Conservation (phyloP, 495 filamentous ascomycete genomes). For the Filosporella fistucella region DNA sequence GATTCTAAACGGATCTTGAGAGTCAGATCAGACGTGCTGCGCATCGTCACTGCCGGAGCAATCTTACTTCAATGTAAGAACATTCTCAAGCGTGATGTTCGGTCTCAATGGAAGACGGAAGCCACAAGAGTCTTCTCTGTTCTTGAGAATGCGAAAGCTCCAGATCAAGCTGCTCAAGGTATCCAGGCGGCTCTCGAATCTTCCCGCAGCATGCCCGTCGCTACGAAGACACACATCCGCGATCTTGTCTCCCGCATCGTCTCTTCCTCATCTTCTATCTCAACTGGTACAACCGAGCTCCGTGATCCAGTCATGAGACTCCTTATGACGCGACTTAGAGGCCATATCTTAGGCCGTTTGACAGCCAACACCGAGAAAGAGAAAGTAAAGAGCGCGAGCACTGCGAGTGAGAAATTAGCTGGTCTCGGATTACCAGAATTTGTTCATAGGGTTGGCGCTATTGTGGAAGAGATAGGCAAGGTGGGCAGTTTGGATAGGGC, state of each 20-base stretch:
- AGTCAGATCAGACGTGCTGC: slow-evolving; percentile 63
- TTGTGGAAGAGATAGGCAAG: slow-evolving; percentile 73
- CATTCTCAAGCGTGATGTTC: slow-evolving; percentile 86
- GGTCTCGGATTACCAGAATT: slow-evolving; percentile 83
- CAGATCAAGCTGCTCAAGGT: slow-evolving; percentile 52
- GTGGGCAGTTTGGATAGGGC: slow-evolving; percentile 76
- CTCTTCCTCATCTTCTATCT: slow-evolving; percentile 31
- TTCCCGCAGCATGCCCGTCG: slow-evolving; percentile 71
- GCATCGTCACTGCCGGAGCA: slow-evolving; percentile 71
- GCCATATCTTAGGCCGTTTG: slow-evolving; percentile 73
- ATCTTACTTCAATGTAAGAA: slow-evolving; percentile 93
- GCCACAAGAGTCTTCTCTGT: slow-evolving; percentile 66
- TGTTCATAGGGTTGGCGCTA: slow-evolving; percentile 72
- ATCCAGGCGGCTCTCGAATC: slow-evolving; percentile 76
- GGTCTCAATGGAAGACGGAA: slow-evolving; percentile 84
- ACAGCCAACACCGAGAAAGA: slow-evolving; percentile 74
- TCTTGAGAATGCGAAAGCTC: slow-evolving; percentile 28
- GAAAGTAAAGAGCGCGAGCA: slow-evolving; percentile 73
- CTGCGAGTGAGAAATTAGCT: slow-evolving; percentile 78
- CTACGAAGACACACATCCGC: slow-evolving; percentile 53
- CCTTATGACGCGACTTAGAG: slow-evolving; percentile 67
- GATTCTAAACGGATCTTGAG: slow-evolving; percentile 66
- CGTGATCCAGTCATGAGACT: slow-evolving; percentile 78
- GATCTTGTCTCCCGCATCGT: slow-evolving; percentile 47
- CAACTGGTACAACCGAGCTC: slow-evolving; percentile 36